Evolutionary conservation across 495 filamentous ascomycete genomes (phyloP).

Genomic region (Geoglossum glabrum): DNA sequence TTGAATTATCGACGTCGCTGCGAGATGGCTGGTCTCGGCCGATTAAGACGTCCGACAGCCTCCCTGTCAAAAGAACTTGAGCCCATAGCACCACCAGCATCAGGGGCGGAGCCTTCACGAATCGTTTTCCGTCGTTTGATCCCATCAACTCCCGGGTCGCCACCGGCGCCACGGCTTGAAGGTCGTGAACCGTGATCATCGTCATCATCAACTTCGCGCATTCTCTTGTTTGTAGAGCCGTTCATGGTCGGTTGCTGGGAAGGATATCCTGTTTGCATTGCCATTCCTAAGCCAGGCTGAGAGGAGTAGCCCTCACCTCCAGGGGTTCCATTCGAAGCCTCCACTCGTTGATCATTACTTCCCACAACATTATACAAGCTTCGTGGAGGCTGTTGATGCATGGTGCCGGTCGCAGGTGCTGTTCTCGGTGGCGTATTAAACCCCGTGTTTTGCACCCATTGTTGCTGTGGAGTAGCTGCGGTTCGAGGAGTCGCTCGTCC

Average conservation of each 20-base stretch:
- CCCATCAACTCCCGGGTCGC: conserved; percentile 27
- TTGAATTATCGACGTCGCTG: conserved; percentile 7
- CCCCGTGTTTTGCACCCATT: conserved; percentile 48
- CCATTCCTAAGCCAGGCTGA: conserved; percentile 33
- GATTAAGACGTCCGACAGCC: conserved; percentile 6
- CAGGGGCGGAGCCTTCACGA: conserved; percentile 30
- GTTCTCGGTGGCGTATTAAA: conserved; percentile 66
- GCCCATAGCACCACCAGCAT: conserved; percentile 23
- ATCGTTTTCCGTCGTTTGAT: conserved; percentile 74
- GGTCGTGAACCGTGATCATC: conserved; percentile 52
- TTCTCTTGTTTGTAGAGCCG: conserved; percentile 57
- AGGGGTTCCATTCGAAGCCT: conserved; percentile 41
- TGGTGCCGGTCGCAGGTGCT: neutral
- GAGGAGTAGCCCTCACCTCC: conserved; percentile 46
- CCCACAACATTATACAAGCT: conserved; percentile 79
- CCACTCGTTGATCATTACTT: conserved; percentile 44
- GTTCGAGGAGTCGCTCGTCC: conserved; percentile 78
- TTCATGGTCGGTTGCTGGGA: conserved; percentile 40
- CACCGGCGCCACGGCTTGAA: conserved; percentile 29
- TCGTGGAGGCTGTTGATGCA: conserved; percentile 40
- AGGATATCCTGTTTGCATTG: conserved; percentile 35
- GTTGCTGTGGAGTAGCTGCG: conserved; percentile 39
- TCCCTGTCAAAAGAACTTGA: conserved; percentile 18
- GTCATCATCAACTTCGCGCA: conserved; percentile 52
- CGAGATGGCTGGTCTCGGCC: conserved; percentile 5